Percentiles rank a stretch among this genome's conserved stretches.
Evolutionary conservation across 805 yeast genomes (phyloP).

Genomic region (Metschnikowia picachoensis): DNA sequence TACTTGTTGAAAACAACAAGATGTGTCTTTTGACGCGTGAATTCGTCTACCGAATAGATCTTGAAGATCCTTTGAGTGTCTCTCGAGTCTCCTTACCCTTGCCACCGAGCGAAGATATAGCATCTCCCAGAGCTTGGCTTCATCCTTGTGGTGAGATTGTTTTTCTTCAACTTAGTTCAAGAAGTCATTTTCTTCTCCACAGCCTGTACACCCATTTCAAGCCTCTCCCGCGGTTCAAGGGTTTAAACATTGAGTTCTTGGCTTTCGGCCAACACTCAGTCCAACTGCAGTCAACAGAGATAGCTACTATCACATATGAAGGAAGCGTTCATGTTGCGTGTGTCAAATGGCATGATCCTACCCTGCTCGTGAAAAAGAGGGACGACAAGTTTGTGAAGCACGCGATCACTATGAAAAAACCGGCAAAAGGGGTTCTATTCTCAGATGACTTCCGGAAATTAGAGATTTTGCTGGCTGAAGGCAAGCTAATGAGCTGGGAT

Average conservation of each 20-base stretch:
- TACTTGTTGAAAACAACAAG: slow-evolving; percentile 31
- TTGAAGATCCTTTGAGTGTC: slow-evolving; percentile 34
- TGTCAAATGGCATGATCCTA: slow-evolving; percentile 28
- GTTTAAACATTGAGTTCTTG: slow-evolving; percentile 31
- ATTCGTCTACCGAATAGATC: slow-evolving; percentile 29
- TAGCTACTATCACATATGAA: slow-evolving; percentile 29
- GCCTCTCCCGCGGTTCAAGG: slow-evolving; percentile 44
- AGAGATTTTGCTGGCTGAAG: slow-evolving; percentile 19
- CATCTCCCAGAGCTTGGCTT: slow-evolving; percentile 31
- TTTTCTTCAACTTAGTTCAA: slow-evolving; percentile 25
- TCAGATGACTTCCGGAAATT: slow-evolving; percentile 23
- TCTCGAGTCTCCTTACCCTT: slow-evolving; percentile 23
- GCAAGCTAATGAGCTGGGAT: slow-evolving; percentile 28
- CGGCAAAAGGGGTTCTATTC: slow-evolving; percentile 20
- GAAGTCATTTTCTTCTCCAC: slow-evolving; percentile 41
- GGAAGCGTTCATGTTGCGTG: slow-evolving; percentile 26
- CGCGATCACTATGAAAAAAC: slow-evolving; percentile 19
- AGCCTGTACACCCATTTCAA: slow-evolving; percentile 38
- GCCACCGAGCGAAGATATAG: background rate
- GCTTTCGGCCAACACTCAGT: slow-evolving; percentile 16
- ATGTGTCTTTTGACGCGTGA: slow-evolving; percentile 30
- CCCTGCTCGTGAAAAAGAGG: slow-evolving; percentile 25
- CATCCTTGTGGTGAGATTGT: slow-evolving; percentile 37
- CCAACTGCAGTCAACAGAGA: slow-evolving; percentile 26
- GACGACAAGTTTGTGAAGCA: slow-evolving; percentile 35